Evolutionary conservation across 1,139 yeast genomes (phyloP).

Genomic region (Protomyces macrosporus): DNA sequence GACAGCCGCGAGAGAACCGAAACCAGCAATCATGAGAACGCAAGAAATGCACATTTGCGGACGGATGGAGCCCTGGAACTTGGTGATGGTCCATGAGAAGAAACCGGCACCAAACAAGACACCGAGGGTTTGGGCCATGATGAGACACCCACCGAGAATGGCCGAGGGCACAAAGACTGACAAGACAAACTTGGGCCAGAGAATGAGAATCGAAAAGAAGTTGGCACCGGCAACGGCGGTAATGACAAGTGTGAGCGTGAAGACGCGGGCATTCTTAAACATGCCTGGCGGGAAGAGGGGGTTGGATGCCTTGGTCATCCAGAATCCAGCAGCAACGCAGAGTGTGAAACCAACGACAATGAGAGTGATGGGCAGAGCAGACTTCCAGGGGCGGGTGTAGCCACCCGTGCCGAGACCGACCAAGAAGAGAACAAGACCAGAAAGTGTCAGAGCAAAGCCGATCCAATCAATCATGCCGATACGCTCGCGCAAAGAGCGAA

Average conservation of each 20-base stretch:
- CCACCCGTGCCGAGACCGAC: slow-evolving; percentile 25
- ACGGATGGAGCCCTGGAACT: slow-evolving; percentile 23
- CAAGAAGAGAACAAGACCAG: slow-evolving; percentile 14
- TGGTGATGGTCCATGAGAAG: slow-evolving; percentile 22
- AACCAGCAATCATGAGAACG: slow-evolving; percentile 15
- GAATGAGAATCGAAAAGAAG: slow-evolving; percentile 21
- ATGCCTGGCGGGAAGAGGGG: slow-evolving; percentile 23
- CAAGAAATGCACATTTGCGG: slow-evolving; percentile 18
- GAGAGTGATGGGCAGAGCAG: slow-evolving; percentile 17
- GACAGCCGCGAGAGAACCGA: slow-evolving; percentile 10
- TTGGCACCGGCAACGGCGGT: slow-evolving; percentile 25
- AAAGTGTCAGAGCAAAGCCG: slow-evolving; percentile 11
- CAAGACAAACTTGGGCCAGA: slow-evolving; percentile 14
- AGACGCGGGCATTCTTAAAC: slow-evolving; percentile 23
- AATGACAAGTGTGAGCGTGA: slow-evolving; percentile 21
- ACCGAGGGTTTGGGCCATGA: slow-evolving; percentile 16
- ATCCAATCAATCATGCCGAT: slow-evolving; percentile 13
- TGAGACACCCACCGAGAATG: slow-evolving; percentile 14
- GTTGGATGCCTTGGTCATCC: slow-evolving; percentile 13
- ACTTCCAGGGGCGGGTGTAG: slow-evolving; percentile 14
- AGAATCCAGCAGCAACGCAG: slow-evolving; percentile 6
- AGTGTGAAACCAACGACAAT: slow-evolving; percentile 14
- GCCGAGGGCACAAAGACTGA: slow-evolving; percentile 13
- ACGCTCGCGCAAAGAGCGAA: background rate
- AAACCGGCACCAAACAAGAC: slow-evolving; percentile 20